Base-by-base conservation (phyloP, 306 rosid genomes). In the Hippophae gyantsensis region DNA sequence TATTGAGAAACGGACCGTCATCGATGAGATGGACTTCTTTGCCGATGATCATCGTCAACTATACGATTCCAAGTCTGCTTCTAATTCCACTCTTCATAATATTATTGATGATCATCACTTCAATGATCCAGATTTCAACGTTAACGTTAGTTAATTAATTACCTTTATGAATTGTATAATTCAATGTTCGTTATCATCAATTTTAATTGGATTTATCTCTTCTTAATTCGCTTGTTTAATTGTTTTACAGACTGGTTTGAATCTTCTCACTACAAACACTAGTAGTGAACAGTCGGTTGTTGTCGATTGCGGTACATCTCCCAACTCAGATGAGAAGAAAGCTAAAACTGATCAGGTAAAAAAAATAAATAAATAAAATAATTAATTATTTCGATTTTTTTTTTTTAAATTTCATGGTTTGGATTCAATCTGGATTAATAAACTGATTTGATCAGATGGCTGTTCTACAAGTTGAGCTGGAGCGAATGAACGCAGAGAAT, bases 21-120 rank as follows among this genome's bases (percentile, higher is more conserved):
- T 89, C 40, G 77, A 69, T 27, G 98, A 87, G 71, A 43, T 82
- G 63, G 83, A 92, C 80, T 85, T 92, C 74, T 87, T 92, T 52
- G 66, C 86, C 13, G 62, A 74, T 48, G 47, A 47, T 5, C 58
- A 62, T 53, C 51, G 45, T 57, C 56, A 52, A 8, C 23, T 10
- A 3, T 10, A 8, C 13, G 53, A 50, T 6, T 8, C 56, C 52
- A 66, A 62, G 26, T 42, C 56, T 50, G 51, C 45, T 51, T 58
- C 76, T 38, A 25, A 69, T 18, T 44, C 70, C 52, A 43, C 65
- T 23, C 50, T 49, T 12, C 47, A 14, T 13, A 43, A 56, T 18
- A 57, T 18, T 41, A 67, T 62, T 56, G 57, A 65, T 6, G 50
- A 64, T 26, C 66, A 61, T 12, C 12, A 6, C 48, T 73, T 69